Evolutionary conservation across 2,329 filamentous ascomycete species (phyloP).

Genomic region (Coniella vitis): DNA sequence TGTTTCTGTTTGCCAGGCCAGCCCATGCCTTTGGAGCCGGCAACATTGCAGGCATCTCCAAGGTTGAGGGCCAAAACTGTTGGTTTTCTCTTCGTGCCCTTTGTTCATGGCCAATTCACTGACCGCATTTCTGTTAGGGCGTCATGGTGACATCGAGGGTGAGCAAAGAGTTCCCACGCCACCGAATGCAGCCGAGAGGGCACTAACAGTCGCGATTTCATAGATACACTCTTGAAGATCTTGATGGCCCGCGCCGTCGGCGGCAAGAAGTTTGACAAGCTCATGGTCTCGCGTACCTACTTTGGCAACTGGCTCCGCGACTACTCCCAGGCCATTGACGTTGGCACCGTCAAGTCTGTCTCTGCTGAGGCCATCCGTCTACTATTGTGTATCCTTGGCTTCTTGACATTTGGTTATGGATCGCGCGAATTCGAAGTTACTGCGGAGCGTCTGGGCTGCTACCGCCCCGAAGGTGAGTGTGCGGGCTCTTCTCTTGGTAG

Average conservation of each 20-base stretch:
- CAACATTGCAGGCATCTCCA: conserved; percentile 76
- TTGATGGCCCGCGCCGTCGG: conserved; percentile 46
- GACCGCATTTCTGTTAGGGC: conserved; percentile 41
- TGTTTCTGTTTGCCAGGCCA: conserved; percentile 62
- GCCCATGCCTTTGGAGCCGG: conserved; percentile 78
- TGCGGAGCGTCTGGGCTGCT: conserved; percentile 69
- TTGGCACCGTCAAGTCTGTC: conserved; percentile 85
- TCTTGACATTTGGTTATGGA: conserved; percentile 80
- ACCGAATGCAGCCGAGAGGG: background rate
- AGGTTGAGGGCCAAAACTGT: conserved; percentile 80
- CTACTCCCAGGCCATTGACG: conserved; percentile 90
- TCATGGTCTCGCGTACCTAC: conserved; percentile 83
- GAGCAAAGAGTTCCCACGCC: background rate
- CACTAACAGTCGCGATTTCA: background rate
- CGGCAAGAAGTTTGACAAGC: conserved; percentile 78
- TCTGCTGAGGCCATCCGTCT: conserved; percentile 87
- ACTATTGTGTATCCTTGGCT: conserved; percentile 80
- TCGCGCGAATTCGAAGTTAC: conserved; percentile 84
- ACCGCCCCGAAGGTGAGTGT: conserved; percentile 58
- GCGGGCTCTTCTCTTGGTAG: too few relatives aligned
- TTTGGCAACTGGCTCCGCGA: conserved; percentile 95
- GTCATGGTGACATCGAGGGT: conserved; percentile 84
- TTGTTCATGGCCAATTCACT: background rate
- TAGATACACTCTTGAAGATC: conserved; percentile 67
- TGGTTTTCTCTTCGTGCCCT: conserved; percentile 20